phyloP scores from a whole-genome alignment of 306 rosid species.

The Medicago lupulina region DNA sequence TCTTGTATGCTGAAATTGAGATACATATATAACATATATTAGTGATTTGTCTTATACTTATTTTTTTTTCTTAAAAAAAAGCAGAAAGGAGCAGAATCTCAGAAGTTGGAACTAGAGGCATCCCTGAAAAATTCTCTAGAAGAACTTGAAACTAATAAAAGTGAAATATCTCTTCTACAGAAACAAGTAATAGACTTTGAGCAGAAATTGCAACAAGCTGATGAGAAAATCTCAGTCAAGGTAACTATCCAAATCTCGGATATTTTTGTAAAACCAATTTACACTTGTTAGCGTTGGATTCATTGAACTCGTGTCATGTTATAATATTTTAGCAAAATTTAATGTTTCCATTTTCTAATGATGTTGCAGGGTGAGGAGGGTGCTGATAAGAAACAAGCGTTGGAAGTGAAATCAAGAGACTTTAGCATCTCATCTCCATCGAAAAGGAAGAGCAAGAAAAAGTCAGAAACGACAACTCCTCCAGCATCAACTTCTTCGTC shows the following conservation, averaged over 20 bases:
- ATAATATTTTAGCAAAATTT: slow-evolving; percentile 18
- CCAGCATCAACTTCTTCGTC: slow-evolving; percentile 62
- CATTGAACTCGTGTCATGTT: background rate
- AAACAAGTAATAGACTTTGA: slow-evolving; percentile 76
- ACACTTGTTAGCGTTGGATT: background rate
- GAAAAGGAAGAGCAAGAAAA: slow-evolving; percentile 83
- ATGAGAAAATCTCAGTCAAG: slow-evolving; percentile 58
- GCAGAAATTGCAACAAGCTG: slow-evolving; percentile 66
- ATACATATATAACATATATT: background rate
- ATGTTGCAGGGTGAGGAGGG: slow-evolving; percentile 63
- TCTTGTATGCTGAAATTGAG: slow-evolving; percentile 20
- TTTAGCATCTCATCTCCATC: slow-evolving; percentile 67
- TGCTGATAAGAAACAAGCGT: slow-evolving; percentile 53
- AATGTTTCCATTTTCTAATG: slow-evolving; percentile 35
- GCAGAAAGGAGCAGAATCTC: slow-evolving; percentile 71
- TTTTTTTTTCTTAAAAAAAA: slow-evolving; percentile 24
- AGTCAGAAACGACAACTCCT: slow-evolving; percentile 63
- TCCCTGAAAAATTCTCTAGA: slow-evolving; percentile 64
- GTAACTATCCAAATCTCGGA: slow-evolving; percentile 43
- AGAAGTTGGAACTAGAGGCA: slow-evolving; percentile 63
- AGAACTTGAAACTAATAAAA: slow-evolving; percentile 76
- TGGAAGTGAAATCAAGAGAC: slow-evolving; percentile 84
- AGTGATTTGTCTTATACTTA: slow-evolving; percentile 14
- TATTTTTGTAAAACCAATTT: background rate
- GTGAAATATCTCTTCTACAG: slow-evolving; percentile 59